phyloP scores from a whole-genome alignment of 106 monocot genomes.

The Apostasia shenzhenica region DNA sequence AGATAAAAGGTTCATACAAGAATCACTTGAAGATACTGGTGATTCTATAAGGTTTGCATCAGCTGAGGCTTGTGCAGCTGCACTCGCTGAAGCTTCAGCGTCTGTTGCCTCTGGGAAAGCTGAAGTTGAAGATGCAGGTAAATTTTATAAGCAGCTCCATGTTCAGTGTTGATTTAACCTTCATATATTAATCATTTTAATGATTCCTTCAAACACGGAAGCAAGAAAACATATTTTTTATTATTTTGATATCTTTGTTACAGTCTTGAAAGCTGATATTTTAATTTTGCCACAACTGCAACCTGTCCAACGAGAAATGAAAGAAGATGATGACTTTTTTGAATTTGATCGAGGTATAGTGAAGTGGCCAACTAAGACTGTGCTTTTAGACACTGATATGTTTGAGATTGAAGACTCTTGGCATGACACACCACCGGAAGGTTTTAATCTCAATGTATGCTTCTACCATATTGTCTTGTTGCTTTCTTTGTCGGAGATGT shows the following conservation, averaged over 20 bases:
- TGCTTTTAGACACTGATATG: constrained; percentile 83
- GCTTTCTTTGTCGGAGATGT: neutral
- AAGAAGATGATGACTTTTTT: constrained; percentile 30
- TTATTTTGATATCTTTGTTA: constrained; percentile 1
- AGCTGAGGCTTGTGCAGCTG: constrained; percentile 80
- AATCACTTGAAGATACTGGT: constrained; percentile 18
- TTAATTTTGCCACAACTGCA: constrained; percentile 49
- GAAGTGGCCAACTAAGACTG: constrained; percentile 93
- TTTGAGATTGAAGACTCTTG: constrained; percentile 87
- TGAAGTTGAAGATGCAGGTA: constrained; percentile 74
- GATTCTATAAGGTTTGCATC: constrained; percentile 41
- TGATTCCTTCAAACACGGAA: too few species aligned
- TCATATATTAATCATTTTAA: neutral
- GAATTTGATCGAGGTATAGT: constrained; percentile 34
- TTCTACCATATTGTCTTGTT: neutral
- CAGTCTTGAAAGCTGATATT: constrained; percentile 72
- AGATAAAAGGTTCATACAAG: constrained; percentile 14
- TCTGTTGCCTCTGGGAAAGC: constrained; percentile 44
- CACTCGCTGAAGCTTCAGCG: constrained; percentile 56
- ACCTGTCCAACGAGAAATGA: constrained; percentile 8
- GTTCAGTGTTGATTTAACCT: neutral
- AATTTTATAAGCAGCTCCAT: neutral
- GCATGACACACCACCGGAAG: constrained; percentile 94
- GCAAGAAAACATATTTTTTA: too few species aligned
- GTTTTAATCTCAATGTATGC: constrained; percentile 65